Conservation (phyloP, 768 basidiomycete species). For the Trametes cingulata region DNA sequence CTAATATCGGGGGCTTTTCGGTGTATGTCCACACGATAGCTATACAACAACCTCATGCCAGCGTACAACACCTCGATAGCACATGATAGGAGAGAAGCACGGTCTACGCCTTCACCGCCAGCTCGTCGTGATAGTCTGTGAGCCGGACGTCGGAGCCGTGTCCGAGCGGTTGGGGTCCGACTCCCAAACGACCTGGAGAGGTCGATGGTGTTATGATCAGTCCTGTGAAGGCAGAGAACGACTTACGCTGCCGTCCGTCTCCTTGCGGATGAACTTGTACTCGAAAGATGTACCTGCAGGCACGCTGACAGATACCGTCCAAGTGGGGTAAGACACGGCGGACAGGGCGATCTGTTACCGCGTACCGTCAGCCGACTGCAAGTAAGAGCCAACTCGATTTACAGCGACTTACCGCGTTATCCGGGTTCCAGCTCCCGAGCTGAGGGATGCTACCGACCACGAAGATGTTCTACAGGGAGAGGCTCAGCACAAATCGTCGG, state of each 20-base stretch:
- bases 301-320: constrained; percentile 51
- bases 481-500: neutral
- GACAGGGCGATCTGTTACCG: constrained; percentile 49
- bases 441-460: constrained; percentile 57
- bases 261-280: constrained; percentile 65
- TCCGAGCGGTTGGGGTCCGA: constrained; percentile 58
- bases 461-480: constrained; percentile 53
- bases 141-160: constrained; percentile 42
- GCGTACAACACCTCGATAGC: neutral
- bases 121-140: constrained; percentile 42
- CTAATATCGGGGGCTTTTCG: constrained; percentile 3
- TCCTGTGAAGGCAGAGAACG: neutral
- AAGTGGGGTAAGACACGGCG: constrained; percentile 52
- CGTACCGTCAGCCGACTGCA: neutral
- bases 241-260: constrained; percentile 50
- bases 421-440: constrained; percentile 53
- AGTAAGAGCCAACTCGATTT: neutral
- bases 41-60: neutral
- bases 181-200: constrained; percentile 55
- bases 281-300: constrained; percentile 51
- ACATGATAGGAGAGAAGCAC: neutral
- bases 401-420: constrained; percentile 41
- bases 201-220: neutral
- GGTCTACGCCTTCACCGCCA: constrained; percentile 42
- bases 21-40: neutral